phyloP scores from a whole-genome alignment of 139 green algal species.

The Picochlorum sp. region DNA sequence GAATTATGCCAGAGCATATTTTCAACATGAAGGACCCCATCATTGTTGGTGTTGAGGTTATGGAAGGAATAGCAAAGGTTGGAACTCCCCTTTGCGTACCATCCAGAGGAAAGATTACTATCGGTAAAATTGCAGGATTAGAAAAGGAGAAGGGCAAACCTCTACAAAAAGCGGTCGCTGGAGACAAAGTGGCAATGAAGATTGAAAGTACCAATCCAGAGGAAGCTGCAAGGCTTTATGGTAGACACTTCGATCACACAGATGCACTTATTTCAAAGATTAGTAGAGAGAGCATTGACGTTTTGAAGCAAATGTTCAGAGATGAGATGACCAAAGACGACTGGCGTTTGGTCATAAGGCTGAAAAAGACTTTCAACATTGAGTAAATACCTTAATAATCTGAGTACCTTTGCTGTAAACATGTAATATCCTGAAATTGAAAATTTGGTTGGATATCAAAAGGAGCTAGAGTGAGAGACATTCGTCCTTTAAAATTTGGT shows the following conservation, averaged over 20 bases:
- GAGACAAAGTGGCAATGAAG: slow-evolving; percentile 93
- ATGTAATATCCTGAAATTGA: background rate
- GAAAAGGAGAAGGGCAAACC: slow-evolving; percentile 89
- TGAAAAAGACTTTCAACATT: slow-evolving; percentile 57
- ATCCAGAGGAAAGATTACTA: slow-evolving; percentile 48
- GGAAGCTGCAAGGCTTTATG: slow-evolving; percentile 71
- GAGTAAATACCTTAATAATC: background rate
- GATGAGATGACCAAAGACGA: slow-evolving; percentile 90
- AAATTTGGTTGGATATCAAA: background rate
- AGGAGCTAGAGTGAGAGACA: too few relatives aligned
- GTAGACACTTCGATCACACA: slow-evolving; percentile 87
- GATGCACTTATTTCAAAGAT: slow-evolving; percentile 68
- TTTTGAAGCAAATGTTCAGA: slow-evolving; percentile 74
- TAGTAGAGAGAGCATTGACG: slow-evolving; percentile 64
- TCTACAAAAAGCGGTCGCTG: slow-evolving; percentile 63
- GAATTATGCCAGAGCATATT: slow-evolving; percentile 87
- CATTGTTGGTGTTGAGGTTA: slow-evolving; percentile 84
- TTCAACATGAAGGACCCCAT: slow-evolving; percentile 99
- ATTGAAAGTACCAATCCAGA: slow-evolving; percentile 70
- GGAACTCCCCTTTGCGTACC: slow-evolving; percentile 69
- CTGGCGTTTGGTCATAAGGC: slow-evolving; percentile 83
- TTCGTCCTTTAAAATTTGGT: too few relatives aligned
- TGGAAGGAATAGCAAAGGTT: slow-evolving; percentile 62
- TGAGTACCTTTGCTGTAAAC: background rate
- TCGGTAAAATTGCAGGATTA: slow-evolving; percentile 85